These are phyloP conservation scores for Trichosporon faecale DNA, from an alignment of 1,284 basidiomycete species.

Conservation along the genomic window DNA sequence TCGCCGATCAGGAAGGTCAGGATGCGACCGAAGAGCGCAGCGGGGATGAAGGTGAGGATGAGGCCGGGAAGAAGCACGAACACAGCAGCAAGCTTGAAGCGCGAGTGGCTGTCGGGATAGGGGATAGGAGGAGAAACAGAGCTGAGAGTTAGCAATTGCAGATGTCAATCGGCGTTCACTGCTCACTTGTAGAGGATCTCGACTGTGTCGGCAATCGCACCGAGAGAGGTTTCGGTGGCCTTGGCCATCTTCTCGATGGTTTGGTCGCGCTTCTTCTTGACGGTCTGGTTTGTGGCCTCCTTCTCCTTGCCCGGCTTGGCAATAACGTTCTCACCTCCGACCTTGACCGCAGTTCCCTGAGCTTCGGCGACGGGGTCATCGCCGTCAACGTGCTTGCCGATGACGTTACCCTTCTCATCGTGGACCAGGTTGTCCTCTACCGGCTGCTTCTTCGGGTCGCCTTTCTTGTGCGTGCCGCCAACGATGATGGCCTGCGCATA, in stretches of 20 bases:
- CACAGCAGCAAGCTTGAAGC: constrained; percentile 49
- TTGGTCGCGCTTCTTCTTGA: constrained; percentile 52
- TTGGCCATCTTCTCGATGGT: constrained; percentile 51
- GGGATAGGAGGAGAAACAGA: constrained; percentile 48
- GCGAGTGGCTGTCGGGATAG: constrained; percentile 50
- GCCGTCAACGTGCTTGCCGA: constrained; percentile 21
- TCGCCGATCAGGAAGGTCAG: constrained; percentile 56
- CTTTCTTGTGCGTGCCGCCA: constrained; percentile 39
- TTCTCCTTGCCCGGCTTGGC: constrained; percentile 5
- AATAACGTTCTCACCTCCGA: background rate
- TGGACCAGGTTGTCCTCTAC: constrained; percentile 9
- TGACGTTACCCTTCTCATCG: constrained; percentile 29
- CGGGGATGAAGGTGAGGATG: constrained; percentile 53
- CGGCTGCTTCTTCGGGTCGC: constrained; percentile 16
- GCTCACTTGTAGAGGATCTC: constrained; percentile 49
- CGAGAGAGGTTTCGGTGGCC: constrained; percentile 48
- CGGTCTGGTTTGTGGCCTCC: constrained; percentile 20
- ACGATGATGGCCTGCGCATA: constrained; percentile 46
- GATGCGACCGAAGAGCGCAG: constrained; percentile 54
- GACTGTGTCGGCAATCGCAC: constrained; percentile 48
- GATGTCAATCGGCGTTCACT: background rate
- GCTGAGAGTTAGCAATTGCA: background rate
- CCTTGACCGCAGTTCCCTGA: constrained; percentile 46
- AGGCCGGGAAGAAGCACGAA: constrained; percentile 50
- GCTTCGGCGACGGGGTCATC: constrained; percentile 24